These are phyloP conservation scores for Sclerotinia subarctica DNA, from an alignment of 2,329 filamentous ascomycete species.

Conservation along the genomic window DNA sequence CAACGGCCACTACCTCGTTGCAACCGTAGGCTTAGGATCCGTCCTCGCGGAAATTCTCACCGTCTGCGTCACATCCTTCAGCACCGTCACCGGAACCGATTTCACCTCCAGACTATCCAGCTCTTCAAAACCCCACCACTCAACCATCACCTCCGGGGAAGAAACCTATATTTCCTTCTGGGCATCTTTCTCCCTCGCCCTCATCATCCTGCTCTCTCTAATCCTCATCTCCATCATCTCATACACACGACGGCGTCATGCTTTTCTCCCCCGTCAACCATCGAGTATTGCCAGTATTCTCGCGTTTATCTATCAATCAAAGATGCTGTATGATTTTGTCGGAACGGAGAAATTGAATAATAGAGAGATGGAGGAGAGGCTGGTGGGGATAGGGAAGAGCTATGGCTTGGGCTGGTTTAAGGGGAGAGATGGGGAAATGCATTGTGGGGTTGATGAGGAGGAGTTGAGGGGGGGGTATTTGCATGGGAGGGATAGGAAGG, in stretches of 20 bases:
- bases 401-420: conserved; percentile 77
- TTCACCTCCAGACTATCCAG: conserved; percentile 44
- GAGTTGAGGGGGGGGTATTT: conserved; percentile 63
- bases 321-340: conserved; percentile 75
- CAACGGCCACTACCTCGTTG: conserved; percentile 63
- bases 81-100: conserved; percentile 59
- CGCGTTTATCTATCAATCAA: conserved; percentile 75
- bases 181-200: conserved; percentile 58
- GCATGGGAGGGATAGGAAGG: conserved; percentile 44
- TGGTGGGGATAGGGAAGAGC: conserved; percentile 59
- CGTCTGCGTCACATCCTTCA: conserved; percentile 64
- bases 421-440: conserved; percentile 68
- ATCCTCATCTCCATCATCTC: conserved; percentile 56
- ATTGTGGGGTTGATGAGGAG: conserved; percentile 77
- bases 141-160: conserved; percentile 46
- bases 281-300: conserved; percentile 69
- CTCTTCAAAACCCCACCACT: no score
- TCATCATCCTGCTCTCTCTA: conserved; percentile 59
- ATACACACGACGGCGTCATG: conserved; percentile 59
- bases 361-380: conserved; percentile 57
- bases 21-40: conserved; percentile 66
- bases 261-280: conserved; percentile 74
- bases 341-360: conserved; percentile 58
- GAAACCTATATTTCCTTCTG: conserved; percentile 64
- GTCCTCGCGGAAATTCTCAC: conserved; percentile 72